Evolutionary conservation across 2,329 filamentous ascomycete species (phyloP), one percentile per base, ranked within the genome.

Genomic region (Xenoacremonium recifei): DNA sequence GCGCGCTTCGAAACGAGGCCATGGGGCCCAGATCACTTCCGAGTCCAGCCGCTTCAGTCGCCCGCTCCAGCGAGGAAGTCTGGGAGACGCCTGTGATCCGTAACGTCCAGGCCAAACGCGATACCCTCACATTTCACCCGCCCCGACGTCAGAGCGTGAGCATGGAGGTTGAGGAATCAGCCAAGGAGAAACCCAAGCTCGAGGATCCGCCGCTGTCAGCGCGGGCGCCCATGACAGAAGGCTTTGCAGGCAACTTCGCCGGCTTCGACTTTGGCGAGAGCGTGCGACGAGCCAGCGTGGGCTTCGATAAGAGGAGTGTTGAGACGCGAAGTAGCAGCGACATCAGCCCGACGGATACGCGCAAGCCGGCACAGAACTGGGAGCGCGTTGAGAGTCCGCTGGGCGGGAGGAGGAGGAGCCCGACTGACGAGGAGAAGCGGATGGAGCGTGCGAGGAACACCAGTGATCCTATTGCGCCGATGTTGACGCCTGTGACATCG

Each of bases 81-180:
- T 54, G 55, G 43, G 64, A 58, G 43, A 57, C 21, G 50, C 73
- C 74, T 2, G 59, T 76, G 4, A 71, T 79, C 29, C 70, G 68
- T 23, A 71, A 70, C 32, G 70, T 76, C 1, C 50, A 56, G n/a
- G 73, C 75, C 4, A 74, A 71, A 54, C 71, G 75, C 21, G 74
- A 80, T 32, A 77, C 74, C 2, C 51, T 76, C 12, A 71, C 71
- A 0, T 68, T 75, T 16, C 66, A 67, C 47, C 64, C 68, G 0
- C 65, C 72, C 2, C 65, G 69, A 16, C 65, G 71, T 25, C 65
- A 66, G 34, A 80, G 76, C 50, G 63, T 78, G 40, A 69, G 70
- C 4, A 72, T 73, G 62, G 69, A 70, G 42, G 64, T 77, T 11
- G 71, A 76, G 23, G 62, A 65, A 10, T 33, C 45, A 5, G 39